phyloP scores from a whole-genome alignment of 2,329 filamentous ascomycete genomes.

The Fusarium mangiferae region DNA sequence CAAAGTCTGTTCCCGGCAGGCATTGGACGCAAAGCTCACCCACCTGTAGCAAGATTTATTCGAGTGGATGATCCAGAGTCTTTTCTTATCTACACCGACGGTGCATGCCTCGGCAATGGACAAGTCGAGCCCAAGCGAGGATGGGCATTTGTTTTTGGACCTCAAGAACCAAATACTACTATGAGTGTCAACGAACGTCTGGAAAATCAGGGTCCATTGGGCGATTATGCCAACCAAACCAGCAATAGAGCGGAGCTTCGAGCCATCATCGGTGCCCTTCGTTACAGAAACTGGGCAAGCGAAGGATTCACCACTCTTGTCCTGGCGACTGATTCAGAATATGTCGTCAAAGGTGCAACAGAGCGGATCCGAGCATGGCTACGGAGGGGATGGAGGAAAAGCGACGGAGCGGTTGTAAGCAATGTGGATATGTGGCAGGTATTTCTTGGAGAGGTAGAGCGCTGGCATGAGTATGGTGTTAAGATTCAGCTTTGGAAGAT shows the following conservation, averaged over 20 bases:
- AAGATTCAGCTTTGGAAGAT: slow-evolving; percentile 61
- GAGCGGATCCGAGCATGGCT: slow-evolving; percentile 29
- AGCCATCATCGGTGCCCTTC: slow-evolving; percentile 12
- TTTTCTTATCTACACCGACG: slow-evolving; percentile 57
- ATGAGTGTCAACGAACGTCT: slow-evolving; percentile 46
- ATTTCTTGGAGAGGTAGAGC: slow-evolving; percentile 55
- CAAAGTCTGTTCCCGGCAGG: neutral
- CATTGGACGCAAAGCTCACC: neutral
- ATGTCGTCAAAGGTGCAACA: slow-evolving; percentile 24
- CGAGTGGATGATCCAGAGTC: neutral
- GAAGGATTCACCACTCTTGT: slow-evolving; percentile 50
- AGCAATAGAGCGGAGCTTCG: slow-evolving; percentile 52
- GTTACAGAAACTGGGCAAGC: slow-evolving; percentile 35
- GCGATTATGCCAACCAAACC: slow-evolving; percentile 49
- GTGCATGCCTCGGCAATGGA: slow-evolving; percentile 57
- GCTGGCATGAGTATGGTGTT: slow-evolving; percentile 42
- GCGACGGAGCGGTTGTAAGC: slow-evolving; percentile 50
- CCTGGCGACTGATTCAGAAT: slow-evolving; percentile 46
- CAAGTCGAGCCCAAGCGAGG: slow-evolving; percentile 49
- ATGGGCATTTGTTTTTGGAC: slow-evolving; percentile 51
- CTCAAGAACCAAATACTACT: neutral
- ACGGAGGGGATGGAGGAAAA: slow-evolving; percentile 56
- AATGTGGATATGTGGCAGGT: slow-evolving; percentile 65
- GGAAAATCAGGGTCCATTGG: slow-evolving; percentile 56
- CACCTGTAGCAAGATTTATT: slow-evolving; percentile 10